phyloP scores from a whole-genome alignment of 1,284 basidiomycete genomes.

The Moniliella sp. region DNA sequence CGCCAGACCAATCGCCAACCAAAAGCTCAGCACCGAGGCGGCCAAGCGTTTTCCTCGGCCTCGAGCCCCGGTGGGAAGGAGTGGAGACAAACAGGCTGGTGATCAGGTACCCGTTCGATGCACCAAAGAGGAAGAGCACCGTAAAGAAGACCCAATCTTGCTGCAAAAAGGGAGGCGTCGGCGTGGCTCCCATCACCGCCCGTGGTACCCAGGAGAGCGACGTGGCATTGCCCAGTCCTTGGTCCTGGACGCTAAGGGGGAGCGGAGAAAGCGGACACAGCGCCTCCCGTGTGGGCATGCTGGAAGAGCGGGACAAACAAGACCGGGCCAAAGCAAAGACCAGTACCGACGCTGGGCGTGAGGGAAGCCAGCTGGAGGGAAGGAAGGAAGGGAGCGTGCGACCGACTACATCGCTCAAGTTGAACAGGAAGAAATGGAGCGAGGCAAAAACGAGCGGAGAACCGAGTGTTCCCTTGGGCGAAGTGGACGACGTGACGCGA shows the following conservation, averaged over 20 bases:
- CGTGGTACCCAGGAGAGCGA: no score
- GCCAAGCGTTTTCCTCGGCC: slow-evolving; percentile 8
- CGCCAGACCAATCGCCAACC: slow-evolving; percentile 21
- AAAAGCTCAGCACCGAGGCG: slow-evolving; percentile 16
- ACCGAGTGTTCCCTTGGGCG: background rate
- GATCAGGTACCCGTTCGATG: slow-evolving; percentile 17
- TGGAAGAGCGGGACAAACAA: no score
- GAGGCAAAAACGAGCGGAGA: slow-evolving; percentile 18
- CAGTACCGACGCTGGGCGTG: slow-evolving; percentile 2
- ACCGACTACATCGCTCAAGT: slow-evolving; percentile 15
- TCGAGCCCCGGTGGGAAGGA: slow-evolving; percentile 7
- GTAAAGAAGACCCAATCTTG: slow-evolving; percentile 15
- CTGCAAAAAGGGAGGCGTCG: no score
- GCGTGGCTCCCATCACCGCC: no score
- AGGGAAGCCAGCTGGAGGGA: no score
- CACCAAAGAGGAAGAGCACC: slow-evolving; percentile 13
- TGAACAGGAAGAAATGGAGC: slow-evolving; percentile 23
- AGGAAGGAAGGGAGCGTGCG: slow-evolving; percentile 11
- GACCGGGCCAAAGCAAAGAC: slow-evolving; percentile 5
- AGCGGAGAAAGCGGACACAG: slow-evolving; percentile 16
- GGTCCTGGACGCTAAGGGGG: no score
- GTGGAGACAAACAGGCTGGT: slow-evolving; percentile 20
- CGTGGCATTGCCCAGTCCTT: slow-evolving; percentile 17
- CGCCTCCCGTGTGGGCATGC: slow-evolving; percentile 6
- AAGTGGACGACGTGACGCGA: slow-evolving; percentile 7